Evolutionary conservation across 768 basidiomycete genomes (phyloP), one percentile per base, ranked within the genome.

Genomic region (Hydnum rufescens): DNA sequence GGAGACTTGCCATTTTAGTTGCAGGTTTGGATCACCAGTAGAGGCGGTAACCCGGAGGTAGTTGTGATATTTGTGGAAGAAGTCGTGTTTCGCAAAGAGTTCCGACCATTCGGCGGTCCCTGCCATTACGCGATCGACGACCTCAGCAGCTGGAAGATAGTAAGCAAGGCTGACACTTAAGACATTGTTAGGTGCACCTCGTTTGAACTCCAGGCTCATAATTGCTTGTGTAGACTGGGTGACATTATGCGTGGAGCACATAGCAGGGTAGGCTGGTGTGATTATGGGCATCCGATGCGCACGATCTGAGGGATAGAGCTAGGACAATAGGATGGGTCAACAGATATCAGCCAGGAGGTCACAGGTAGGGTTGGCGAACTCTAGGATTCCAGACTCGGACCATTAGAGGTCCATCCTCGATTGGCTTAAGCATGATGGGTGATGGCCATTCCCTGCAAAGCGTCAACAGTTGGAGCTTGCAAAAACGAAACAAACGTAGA

Each of bases 201-300:
- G 78, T 69, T 88, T 84, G 64, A 96, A 90, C 61, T 99, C 95
- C 58, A 87, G 80, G 0, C 84, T 92, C 72, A 95, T 89, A 52
- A 99, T 85, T 73, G 82, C 80, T 66, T 95, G 88, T 3, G 93
- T 97, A 5, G 90, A 95, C 42, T 77, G 76, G 50, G 89, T 90
- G 55, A 97, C 92, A 60, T 97, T 99, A 68, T 99, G 95, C 18
- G 95, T 99, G 25, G 93, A 78, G 64, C 93, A 97, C 93, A 99
- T 99, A 4, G 93, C 81, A 44, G 95, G 95, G 66, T 96, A 99
- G 6, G 95, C 92, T 2, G 95, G 95, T 1, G 95, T 99, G 60
- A 99, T 97, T 61, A 99, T 96, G 8, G 95, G 95, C 95, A 97
- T 97, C 58, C 88, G 76, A 67, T 99, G 95, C n/a, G 85, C 75